These are phyloP conservation scores for Malassezia psittaci DNA, from an alignment of 1,284 basidiomycete species.

Conservation along the genomic window DNA sequence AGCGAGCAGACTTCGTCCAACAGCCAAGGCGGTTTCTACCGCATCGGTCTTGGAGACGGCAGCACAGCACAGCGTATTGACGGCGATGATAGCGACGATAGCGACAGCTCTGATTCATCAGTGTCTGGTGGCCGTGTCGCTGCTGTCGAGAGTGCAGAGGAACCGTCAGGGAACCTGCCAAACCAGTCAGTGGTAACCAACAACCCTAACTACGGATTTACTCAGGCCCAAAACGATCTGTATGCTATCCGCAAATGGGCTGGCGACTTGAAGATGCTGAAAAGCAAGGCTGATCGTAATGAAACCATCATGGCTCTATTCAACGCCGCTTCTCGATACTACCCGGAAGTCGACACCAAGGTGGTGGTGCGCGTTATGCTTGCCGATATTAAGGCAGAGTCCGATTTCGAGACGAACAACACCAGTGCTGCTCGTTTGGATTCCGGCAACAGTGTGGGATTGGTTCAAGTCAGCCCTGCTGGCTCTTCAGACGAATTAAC, in stretches of 20 bases:
- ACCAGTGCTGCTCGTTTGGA: slow-evolving; percentile 32
- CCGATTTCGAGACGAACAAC: slow-evolving; percentile 27
- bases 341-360: slow-evolving; percentile 36
- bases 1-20: not conserved
- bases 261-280: slow-evolving; percentile 25
- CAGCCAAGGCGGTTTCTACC: not conserved
- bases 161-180: slow-evolving; percentile 14
- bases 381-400: slow-evolving; percentile 43
- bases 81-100: not conserved
- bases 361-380: slow-evolving; percentile 32
- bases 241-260: slow-evolving; percentile 38
- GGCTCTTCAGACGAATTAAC: slow-evolving; percentile 23
- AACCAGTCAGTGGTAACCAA: slow-evolving; percentile 25
- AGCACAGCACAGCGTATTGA: not conserved
- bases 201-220: slow-evolving; percentile 26
- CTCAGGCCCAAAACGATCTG: slow-evolving; percentile 30
- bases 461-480: slow-evolving; percentile 39
- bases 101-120: not conserved
- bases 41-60: not conserved
- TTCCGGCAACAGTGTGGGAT: slow-evolving; percentile 32
- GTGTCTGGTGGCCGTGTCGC: slow-evolving; percentile 1
- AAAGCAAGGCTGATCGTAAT: slow-evolving; percentile 21
- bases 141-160: slow-evolving; percentile 3
- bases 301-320: slow-evolving; percentile 40
- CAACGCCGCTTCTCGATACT: slow-evolving; percentile 40